A percentile compares a stretch with the other conserved stretches of the same genome.
Evolutionary conservation across 2,329 filamentous ascomycete species (phyloP).

Genomic region (Akanthomyces dipterigenus): DNA sequence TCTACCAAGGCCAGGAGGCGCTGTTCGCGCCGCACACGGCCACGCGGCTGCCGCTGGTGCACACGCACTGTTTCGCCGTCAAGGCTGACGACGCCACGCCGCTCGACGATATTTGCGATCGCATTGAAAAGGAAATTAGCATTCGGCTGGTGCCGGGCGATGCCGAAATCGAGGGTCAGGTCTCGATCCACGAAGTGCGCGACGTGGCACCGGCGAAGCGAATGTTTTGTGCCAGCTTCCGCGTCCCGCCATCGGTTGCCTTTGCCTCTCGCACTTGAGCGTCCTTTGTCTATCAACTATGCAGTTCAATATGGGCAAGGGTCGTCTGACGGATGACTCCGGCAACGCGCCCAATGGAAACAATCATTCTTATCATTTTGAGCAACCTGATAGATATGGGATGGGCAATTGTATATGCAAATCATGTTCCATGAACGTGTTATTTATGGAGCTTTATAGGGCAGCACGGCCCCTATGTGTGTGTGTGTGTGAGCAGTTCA

Average conservation of each 20-base stretch:
- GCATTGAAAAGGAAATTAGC: conserved; percentile 35
- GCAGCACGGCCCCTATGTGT: not conserved
- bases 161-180: conserved; percentile 37
- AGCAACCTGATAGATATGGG: not conserved
- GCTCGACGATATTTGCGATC: conserved; percentile 41
- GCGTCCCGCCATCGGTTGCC: conserved; percentile 74
- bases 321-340: too few species aligned
- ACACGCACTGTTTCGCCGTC: conserved; percentile 90
- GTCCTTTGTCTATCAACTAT: not conserved
- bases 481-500: too few species aligned
- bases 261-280: conserved; percentile 46
- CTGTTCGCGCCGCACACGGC: conserved; percentile 57
- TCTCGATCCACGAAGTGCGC: conserved; percentile 63
- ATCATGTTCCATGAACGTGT: not conserved
- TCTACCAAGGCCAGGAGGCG: conserved; percentile 66
- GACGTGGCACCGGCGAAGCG: conserved; percentile 89
- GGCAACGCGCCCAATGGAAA: too few species aligned
- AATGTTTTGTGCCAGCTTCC: conserved; percentile 95
- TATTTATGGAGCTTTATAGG: too few species aligned
- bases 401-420: not conserved
- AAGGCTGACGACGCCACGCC: conserved; percentile 70
- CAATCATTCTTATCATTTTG: not conserved
- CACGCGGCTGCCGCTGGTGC: conserved; percentile 68
- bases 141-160: conserved; percentile 37
- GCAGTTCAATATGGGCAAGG: too few species aligned